A percentile compares a stretch with the other conserved stretches of the same genome.
These are phyloP conservation scores for Boletellus dicymbophilus DNA, from an alignment of 1,284 basidiomycete species.

Conservation along the genomic window DNA sequence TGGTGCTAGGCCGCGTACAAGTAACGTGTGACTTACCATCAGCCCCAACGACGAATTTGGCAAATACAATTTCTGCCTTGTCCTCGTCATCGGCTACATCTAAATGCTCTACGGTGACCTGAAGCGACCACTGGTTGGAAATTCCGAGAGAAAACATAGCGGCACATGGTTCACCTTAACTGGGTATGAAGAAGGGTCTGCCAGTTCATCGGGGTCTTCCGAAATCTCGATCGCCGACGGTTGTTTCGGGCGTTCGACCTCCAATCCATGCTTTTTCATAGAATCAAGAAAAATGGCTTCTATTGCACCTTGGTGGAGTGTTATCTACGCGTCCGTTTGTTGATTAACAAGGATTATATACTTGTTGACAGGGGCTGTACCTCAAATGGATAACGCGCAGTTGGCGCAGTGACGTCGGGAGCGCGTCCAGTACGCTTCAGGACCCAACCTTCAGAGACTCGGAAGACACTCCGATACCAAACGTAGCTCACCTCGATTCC, in stretches of 20 bases:
- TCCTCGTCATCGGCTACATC: constrained; percentile 29
- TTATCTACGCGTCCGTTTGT: constrained; percentile 43
- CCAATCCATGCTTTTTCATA: constrained; percentile 49
- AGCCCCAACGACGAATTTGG: constrained; percentile 64
- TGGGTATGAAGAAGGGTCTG: constrained; percentile 50
- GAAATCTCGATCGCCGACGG: constrained; percentile 58
- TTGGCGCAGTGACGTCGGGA: constrained; percentile 56
- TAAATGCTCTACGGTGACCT: constrained; percentile 45
- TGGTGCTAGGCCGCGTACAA: not conserved
- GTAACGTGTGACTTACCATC: constrained; percentile 45
- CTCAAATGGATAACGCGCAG: constrained; percentile 68
- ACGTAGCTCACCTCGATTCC: constrained; percentile 53
- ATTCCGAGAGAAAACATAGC: not conserved
- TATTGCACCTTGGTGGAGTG: constrained; percentile 76
- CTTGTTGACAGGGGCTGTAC: constrained; percentile 30
- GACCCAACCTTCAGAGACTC: not conserved
- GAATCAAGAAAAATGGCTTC: constrained; percentile 71
- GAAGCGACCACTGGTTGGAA: not conserved
- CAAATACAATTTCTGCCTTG: constrained; percentile 27
- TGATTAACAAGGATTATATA: not conserved
- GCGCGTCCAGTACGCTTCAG: constrained; percentile 58
- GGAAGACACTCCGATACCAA: not conserved
- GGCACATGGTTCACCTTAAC: constrained; percentile 47
- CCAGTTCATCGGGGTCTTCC: constrained; percentile 40
- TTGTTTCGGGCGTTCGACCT: constrained; percentile 58